Base-by-base conservation (phyloP, 2,329 filamentous ascomycete genomes). In the Neonectria neomacrospora region DNA sequence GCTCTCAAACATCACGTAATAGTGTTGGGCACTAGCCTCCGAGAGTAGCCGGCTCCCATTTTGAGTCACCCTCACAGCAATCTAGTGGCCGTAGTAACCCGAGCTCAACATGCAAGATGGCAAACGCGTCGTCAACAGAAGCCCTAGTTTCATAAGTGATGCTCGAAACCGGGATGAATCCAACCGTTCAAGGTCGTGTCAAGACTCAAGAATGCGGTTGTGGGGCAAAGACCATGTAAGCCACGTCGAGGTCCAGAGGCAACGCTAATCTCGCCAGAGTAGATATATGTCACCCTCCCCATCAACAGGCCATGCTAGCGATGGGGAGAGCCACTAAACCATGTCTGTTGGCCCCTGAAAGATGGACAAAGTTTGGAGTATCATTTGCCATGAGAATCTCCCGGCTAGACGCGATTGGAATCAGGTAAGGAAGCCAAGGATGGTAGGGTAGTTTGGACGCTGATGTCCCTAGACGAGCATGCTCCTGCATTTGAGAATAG, bases 61-160 rank as follows among this genome's bases (percentile, higher is more conserved):
- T 48, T 20, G 45, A 48, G 26, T 48, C 45, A 48, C 23, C 28
- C 26, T 48, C 26, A 28, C 8, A 5, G n/a, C 23, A 2, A 44
- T 23, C 45, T 48, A 48, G 45, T 26, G 45, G 45, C 45, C 26
- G 45, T 11, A 48, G 11, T 10, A 30, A 48, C 45, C 45, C 45
- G 26, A 48, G 10, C 26, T 48, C 45, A 48, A n/a, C 45, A 30
- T 26, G 16, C 45, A 30, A 10, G 16, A 48, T 7, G 23, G 18
- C 16, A n/a, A 9, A n/a, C 16, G 10, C n/a, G 14, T 48, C 45
- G 23, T 10, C 45, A 48, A 48, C 45, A 16, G 14, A 30, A 48
- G 45, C 45, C 45, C 18, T 48, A n/a, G 28, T 30, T 14, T 30
- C 45, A 28, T 18, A 48, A 48, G 5, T n/a, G 26, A 30, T 28